Conservation (phyloP, 2,329 filamentous ascomycete species). For the Fusarium neocosmosporiellum region DNA sequence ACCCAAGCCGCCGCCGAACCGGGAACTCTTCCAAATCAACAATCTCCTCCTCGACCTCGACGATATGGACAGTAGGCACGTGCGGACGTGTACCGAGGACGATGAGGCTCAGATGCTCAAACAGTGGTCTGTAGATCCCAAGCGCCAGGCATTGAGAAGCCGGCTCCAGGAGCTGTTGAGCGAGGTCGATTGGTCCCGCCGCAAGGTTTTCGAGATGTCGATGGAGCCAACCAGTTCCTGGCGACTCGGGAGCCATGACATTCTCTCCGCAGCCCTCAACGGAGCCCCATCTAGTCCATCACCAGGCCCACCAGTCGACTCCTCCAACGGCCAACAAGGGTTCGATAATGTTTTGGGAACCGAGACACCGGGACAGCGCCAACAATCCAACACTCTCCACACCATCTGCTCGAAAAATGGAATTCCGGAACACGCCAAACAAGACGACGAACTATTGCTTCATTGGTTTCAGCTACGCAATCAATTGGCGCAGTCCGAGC, state of each 20-base stretch:
- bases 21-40: conserved; percentile 55
- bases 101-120: conserved; percentile 49
- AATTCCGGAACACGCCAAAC: conserved; percentile 21
- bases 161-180: conserved; percentile 47
- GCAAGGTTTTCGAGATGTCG: conserved; percentile 39
- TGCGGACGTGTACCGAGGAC: conserved; percentile 54
- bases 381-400: conserved; percentile 26
- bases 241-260: conserved; percentile 56
- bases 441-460: conserved; percentile 48
- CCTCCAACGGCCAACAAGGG: conserved; percentile 16
- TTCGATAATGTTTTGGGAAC: conserved; percentile 5
- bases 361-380: conserved; percentile 9
- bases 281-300: conserved; percentile 26
- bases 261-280: conserved; percentile 54
- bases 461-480: conserved; percentile 51
- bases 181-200: conserved; percentile 42
- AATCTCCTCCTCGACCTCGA: conserved; percentile 64
- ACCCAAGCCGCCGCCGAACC: conserved; percentile 19
- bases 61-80: conserved; percentile 55
- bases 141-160: conserved; percentile 35
- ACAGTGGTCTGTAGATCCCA: conserved; percentile 45
- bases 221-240: conserved; percentile 46
- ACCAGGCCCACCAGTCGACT: conserved; percentile 22
- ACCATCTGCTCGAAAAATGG: conserved; percentile 35
- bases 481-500: conserved; percentile 16